Percentiles rank a stretch among this genome's conserved stretches.
Conservation (phyloP, 2,329 filamentous ascomycete genomes). For the Onygenales sp. region DNA sequence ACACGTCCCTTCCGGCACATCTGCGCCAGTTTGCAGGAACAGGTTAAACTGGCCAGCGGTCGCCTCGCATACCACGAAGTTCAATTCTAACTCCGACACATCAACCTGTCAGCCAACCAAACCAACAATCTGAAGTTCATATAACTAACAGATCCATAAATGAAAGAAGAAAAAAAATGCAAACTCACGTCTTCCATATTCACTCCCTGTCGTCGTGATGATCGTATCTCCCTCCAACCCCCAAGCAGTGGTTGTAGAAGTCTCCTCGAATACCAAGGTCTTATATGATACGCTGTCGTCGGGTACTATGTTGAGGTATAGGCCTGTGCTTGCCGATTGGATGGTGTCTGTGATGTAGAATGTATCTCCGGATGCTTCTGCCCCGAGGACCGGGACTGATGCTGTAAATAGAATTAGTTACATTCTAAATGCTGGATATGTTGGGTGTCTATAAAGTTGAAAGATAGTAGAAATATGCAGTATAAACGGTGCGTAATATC, state of each 20-base stretch:
- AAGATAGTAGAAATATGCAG: neutral
- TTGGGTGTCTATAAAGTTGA: neutral
- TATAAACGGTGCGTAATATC: slow-evolving; percentile 1
- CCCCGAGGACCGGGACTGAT: slow-evolving; percentile 40
- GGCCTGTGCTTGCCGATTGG: slow-evolving; percentile 39
- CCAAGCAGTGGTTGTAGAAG: slow-evolving; percentile 40
- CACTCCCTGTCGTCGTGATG: slow-evolving; percentile 37
- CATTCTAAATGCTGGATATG: slow-evolving; percentile 2
- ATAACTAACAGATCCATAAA: neutral
- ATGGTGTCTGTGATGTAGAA: slow-evolving; percentile 44
- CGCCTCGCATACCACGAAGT: slow-evolving; percentile 42
- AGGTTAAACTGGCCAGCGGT: slow-evolving; percentile 40
- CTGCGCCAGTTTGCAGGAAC: slow-evolving; percentile 45
- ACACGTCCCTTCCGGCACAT: slow-evolving; percentile 41
- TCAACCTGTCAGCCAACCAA: neutral
- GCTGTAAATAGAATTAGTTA: neutral
- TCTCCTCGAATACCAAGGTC: slow-evolving; percentile 38
- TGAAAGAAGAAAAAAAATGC: slow-evolving; percentile 4
- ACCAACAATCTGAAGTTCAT: neutral
- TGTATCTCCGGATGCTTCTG: slow-evolving; percentile 40
- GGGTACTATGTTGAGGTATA: slow-evolving; percentile 40
- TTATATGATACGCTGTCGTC: slow-evolving; percentile 41
- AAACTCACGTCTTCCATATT: slow-evolving; percentile 32
- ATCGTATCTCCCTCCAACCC: slow-evolving; percentile 41
- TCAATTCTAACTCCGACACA: slow-evolving; percentile 30